phyloP scores from a whole-genome alignment of 495 filamentous ascomycete genomes.

The Aspergillus incahuasiensis region DNA sequence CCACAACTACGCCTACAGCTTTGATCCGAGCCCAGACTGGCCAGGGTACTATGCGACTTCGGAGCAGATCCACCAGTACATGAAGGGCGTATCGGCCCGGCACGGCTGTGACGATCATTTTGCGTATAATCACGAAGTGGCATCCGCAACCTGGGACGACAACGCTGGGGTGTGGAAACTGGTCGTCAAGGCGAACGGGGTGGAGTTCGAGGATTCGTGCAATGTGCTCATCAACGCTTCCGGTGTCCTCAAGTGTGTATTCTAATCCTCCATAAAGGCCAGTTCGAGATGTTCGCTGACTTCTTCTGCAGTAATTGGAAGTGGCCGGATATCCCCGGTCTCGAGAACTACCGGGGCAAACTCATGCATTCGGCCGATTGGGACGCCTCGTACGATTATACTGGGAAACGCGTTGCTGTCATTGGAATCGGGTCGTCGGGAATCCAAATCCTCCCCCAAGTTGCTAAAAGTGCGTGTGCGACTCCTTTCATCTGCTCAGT shows the following conservation, averaged over 20 bases:
- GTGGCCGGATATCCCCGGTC: conserved; percentile 47
- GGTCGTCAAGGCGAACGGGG: conserved; percentile 12
- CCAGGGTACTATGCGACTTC: not conserved
- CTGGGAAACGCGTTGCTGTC: conserved; percentile 44
- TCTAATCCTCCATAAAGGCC: no score
- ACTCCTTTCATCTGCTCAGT: no score
- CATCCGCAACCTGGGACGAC: conserved; percentile 36
- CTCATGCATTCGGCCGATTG: conserved; percentile 47
- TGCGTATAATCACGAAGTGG: conserved; percentile 31
- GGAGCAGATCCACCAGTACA: not conserved
- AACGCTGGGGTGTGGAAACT: conserved; percentile 37
- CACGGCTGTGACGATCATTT: conserved; percentile 50
- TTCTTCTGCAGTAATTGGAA: conserved; percentile 29
- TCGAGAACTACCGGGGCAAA: conserved; percentile 39
- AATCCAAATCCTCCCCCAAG: conserved; percentile 57
- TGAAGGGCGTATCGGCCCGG: no score
- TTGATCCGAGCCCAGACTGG: conserved; percentile 38
- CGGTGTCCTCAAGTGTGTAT: conserved; percentile 40
- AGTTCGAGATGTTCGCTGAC: not conserved
- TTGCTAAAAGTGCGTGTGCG: no score
- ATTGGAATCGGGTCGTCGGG: conserved; percentile 43
- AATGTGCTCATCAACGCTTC: conserved; percentile 46
- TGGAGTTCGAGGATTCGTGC: conserved; percentile 22
- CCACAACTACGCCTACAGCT: conserved; percentile 31
- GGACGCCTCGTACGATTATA: conserved; percentile 30